Conservation (phyloP, 225 moss, liverwort and hornwort species). For the Thuidium tamariscinum region DNA sequence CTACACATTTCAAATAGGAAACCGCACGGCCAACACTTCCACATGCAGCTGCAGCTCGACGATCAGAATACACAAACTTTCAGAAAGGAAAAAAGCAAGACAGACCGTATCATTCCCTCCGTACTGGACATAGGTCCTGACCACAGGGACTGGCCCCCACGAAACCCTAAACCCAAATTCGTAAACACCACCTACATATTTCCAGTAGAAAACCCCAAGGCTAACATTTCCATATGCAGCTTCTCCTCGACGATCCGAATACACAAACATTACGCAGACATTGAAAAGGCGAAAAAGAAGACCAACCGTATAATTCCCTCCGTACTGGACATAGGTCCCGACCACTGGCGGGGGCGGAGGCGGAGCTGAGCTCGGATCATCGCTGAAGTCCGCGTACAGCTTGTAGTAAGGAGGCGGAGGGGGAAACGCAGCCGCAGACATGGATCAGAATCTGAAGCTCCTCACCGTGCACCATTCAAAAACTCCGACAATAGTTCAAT, state of each 20-base stretch:
- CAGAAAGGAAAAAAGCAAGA: no score
- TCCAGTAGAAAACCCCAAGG: background rate
- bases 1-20: background rate
- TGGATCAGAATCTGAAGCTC: background rate
- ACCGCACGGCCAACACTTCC: background rate
- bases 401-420: slow-evolving; percentile 95
- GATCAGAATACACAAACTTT: background rate
- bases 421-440: slow-evolving; percentile 74
- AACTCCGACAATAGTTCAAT: background rate
- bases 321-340: slow-evolving; percentile 82
- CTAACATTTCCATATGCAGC: background rate
- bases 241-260: background rate
- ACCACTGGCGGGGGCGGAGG: slow-evolving; percentile 61
- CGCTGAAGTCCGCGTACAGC: slow-evolving; percentile 52
- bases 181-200: background rate
- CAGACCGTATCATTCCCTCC: slow-evolving; percentile 61
- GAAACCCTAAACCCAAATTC: background rate
- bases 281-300: no score
- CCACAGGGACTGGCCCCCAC: slow-evolving; percentile 1
- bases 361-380: slow-evolving; percentile 64
- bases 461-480: background rate
- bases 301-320: slow-evolving; percentile 75
- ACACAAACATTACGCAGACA: background rate
- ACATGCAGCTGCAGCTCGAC: background rate
- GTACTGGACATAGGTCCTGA: slow-evolving; percentile 67